Conservation (phyloP, 2,329 filamentous ascomycete species). For the Microcera coccophila region DNA sequence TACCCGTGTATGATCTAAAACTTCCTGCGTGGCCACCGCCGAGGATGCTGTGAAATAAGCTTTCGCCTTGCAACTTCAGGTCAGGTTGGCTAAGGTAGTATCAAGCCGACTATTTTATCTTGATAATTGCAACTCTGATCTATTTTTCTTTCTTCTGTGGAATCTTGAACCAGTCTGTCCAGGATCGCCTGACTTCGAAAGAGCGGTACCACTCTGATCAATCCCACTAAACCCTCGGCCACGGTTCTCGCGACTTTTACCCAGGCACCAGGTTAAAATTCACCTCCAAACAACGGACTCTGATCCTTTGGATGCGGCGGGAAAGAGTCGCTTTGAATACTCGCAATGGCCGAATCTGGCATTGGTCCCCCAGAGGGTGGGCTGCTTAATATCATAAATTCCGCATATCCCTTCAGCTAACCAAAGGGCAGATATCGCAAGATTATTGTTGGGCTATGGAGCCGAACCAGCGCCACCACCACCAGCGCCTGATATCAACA, state of each 20-base stretch:
- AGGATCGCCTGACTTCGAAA: background rate
- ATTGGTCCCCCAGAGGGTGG: constrained; percentile 35
- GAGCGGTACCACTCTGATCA: background rate
- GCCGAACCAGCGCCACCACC: constrained; percentile 31
- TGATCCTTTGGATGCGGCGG: constrained; percentile 15
- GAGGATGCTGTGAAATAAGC: constrained; percentile 5
- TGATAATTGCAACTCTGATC: too few relatives aligned
- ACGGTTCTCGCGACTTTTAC: constrained; percentile 4
- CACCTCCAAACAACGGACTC: constrained; percentile 1
- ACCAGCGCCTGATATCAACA: constrained; percentile 39
- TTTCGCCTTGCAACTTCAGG: background rate
- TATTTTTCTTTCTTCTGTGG: too few relatives aligned
- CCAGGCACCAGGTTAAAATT: constrained; percentile 3
- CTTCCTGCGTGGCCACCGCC: constrained; percentile 23
- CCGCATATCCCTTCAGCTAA: constrained; percentile 20
- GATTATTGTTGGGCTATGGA: constrained; percentile 38
- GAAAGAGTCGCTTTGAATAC: constrained; percentile 3
- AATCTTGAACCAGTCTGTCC: background rate
- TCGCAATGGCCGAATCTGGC: constrained; percentile 35
- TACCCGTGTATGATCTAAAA: too few relatives aligned
- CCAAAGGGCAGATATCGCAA: constrained; percentile 36
- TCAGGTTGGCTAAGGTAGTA: background rate
- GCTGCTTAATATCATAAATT: constrained; percentile 4
- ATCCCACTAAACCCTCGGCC: constrained; percentile 6
- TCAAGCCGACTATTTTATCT: background rate